Evolutionary conservation across 2,329 filamentous ascomycete genomes (phyloP).

Genomic region (Falciphora oryzae): DNA sequence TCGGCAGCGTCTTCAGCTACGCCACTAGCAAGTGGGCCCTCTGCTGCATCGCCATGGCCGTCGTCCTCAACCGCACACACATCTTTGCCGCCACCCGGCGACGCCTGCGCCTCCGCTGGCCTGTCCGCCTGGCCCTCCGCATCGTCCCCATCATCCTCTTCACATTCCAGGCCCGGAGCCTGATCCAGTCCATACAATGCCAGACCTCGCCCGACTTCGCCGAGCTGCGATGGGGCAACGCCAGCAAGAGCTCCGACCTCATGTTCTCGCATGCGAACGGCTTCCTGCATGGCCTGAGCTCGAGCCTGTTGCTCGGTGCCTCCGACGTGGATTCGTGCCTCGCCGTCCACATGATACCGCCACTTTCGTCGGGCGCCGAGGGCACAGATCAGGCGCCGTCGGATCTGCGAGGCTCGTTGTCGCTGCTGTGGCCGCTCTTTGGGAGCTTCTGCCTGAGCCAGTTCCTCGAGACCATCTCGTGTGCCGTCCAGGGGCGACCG

Average conservation of each 20-base stretch:
- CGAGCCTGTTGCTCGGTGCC: conserved; percentile 65
- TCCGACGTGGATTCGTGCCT: conserved; percentile 69
- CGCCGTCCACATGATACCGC: conserved; percentile 65
- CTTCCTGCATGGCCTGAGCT: conserved; percentile 67
- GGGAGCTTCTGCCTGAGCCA: conserved; percentile 67
- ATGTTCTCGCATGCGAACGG: conserved; percentile 66
- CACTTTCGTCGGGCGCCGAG: conserved; percentile 10
- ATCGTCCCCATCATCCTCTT: conserved; percentile 67
- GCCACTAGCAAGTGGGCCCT: conserved; percentile 89
- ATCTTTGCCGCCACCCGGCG: conserved; percentile 89
- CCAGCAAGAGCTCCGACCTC: conserved; percentile 57
- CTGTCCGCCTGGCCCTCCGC: conserved; percentile 64
- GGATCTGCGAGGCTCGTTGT: conserved; percentile 70
- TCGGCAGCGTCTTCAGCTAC: conserved; percentile 86
- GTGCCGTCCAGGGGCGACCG: conserved; percentile 77
- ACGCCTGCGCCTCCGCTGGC: conserved; percentile 69
- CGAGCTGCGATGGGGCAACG: conserved; percentile 62
- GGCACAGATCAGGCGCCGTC: conserved; percentile 40
- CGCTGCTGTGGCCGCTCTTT: conserved; percentile 69
- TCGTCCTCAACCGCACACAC: conserved; percentile 84
- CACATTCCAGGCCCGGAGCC: conserved; percentile 56
- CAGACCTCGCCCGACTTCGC: conserved; percentile 76
- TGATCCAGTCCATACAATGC: conserved; percentile 84
- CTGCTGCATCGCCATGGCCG: conserved; percentile 76
- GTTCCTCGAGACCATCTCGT: conserved; percentile 82